Evolutionary conservation across 2,329 filamentous ascomycete genomes (phyloP), one percentile per base, ranked within the genome.

Genomic region (Colletotrichum cereale): DNA sequence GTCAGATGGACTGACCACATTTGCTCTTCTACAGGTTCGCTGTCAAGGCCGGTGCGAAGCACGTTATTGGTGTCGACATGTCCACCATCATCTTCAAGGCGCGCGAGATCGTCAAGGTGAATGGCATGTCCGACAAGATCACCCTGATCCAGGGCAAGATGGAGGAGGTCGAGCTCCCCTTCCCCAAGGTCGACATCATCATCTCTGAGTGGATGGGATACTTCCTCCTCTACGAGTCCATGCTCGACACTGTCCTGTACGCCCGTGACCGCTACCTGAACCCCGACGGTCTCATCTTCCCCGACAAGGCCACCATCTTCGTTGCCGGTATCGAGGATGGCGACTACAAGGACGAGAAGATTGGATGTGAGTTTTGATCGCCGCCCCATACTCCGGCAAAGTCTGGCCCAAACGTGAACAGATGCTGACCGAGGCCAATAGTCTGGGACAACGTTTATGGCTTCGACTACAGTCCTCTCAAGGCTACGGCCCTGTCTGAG

Each of bases 121-220:
- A 99, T 83, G 95, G 96, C 77, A 91, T 99, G 88, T 89, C 92
- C 64, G 93, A 96, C 86, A 97, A 97, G 89, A 98, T 99, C 82
- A 98, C 96, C 64, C 90, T 99, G 72, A 90, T 99, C 75, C 96
- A 98, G 86, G 96, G 96, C 82, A 99, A 99, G 90, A 99, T 99
- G 96, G 96, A 99, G 86, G 96, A 99, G 86, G 95, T 99, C 56
- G 87, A 93, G 79, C 87, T 99, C 74, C 96, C 96, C 26, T 97
- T 93, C 84, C 92, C 94, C 79, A 93, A 98, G 85, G 96, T 99
- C 75, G 96, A 99, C 80, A 99, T 99, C 81, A 99, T 99, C 85
- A 97, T 99, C 82, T 98, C 96, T 2, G 96, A 99, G 87, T 99
- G 96, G 96, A 99, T 99, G 96, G 96, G 96, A 42, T 99, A 99